Base-by-base conservation (phyloP, 805 yeast species). In the Yamadazyma olivae region DNA sequence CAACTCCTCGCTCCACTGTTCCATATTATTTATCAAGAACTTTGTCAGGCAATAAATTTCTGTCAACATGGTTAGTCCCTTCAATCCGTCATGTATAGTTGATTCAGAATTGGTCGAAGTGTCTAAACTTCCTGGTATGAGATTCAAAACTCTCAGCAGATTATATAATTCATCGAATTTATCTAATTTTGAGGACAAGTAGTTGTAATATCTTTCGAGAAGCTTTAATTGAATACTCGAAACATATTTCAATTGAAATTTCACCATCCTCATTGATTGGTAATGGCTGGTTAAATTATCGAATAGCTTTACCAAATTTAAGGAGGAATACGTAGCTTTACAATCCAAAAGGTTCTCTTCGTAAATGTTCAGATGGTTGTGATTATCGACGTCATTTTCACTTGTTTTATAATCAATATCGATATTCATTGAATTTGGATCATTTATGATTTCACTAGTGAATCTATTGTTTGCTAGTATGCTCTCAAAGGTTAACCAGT, bases 321-420 rank as follows among this genome's bases (percentile, higher is more conserved):
- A 63, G 0, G 89, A 77, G 1, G 87, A 75, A 42, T 72, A 72
- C 0, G 88, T 81, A 0, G 91, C 89, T 33, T 55, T 59, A 20
- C 12, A 13, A 14, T 14, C 19, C 5, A 15, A 27, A 9, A 56
- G 35, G 4, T 49, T 40, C 6, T 38, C 26, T 14, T 35, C 33
- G 10, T 8, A 24, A n/a, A n/a, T n/a, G n/a, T n/a, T n/a, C n/a
- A n/a, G n/a, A n/a, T n/a, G n/a, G n/a, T n/a, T n/a, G n/a, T n/a
- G n/a, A n/a, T n/a, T n/a, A n/a, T n/a, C n/a, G 9, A 20, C 23
- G 6, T 21, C 20, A 21, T 21, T 24, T 16, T 9, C 17, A 16
- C n/a, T 16, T 17, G 23, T 48, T 23, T 53, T 54, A 41, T 51
- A 67, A 33, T 83, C 90, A 42, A 57, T 62, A 48, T 83, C 90